These are phyloP conservation scores for Sporothrix phasma DNA, from an alignment of 2,329 filamentous ascomycete species.

Conservation along the genomic window DNA sequence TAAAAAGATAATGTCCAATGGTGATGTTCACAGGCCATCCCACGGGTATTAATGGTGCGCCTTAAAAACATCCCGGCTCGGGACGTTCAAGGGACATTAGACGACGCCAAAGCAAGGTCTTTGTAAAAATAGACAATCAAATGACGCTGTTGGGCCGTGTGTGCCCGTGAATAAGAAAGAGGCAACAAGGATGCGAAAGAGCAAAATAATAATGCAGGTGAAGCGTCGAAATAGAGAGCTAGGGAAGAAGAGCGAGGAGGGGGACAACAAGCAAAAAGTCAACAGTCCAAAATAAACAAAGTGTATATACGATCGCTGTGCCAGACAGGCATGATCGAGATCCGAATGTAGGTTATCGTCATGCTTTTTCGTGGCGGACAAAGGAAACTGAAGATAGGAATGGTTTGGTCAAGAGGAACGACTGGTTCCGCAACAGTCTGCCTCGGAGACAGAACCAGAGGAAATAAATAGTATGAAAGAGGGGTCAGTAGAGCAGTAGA, in stretches of 20 bases:
- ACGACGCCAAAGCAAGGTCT: not conserved
- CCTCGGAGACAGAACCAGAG: not conserved
- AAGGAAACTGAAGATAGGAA: conserved; percentile 29
- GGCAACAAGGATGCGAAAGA: too few relatives aligned
- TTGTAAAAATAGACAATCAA: not conserved
- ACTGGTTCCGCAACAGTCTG: not conserved
- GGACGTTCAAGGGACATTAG: conserved; percentile 5
- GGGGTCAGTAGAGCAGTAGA: not conserved
- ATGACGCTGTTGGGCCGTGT: not conserved
- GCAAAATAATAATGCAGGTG: not conserved
- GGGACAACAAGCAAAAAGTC: conserved; percentile 20
- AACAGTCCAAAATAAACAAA: conserved; percentile 19
- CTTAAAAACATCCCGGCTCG: not conserved
- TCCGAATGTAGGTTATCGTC: conserved; percentile 41
- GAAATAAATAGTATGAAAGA: conserved; percentile 3
- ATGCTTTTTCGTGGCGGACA: conserved; percentile 45
- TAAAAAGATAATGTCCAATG: not conserved
- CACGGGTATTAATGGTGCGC: conserved; percentile 3
- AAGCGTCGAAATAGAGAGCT: not conserved
- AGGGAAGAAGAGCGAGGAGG: not conserved
- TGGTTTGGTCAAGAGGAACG: conserved; percentile 3
- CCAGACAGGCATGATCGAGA: conserved; percentile 51
- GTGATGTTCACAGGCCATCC: not conserved
- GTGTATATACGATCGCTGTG: conserved; percentile 43
- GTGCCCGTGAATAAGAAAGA: not conserved